Evolutionary conservation across 106 monocot genomes (phyloP).

Genomic region (Acorus calamus): DNA sequence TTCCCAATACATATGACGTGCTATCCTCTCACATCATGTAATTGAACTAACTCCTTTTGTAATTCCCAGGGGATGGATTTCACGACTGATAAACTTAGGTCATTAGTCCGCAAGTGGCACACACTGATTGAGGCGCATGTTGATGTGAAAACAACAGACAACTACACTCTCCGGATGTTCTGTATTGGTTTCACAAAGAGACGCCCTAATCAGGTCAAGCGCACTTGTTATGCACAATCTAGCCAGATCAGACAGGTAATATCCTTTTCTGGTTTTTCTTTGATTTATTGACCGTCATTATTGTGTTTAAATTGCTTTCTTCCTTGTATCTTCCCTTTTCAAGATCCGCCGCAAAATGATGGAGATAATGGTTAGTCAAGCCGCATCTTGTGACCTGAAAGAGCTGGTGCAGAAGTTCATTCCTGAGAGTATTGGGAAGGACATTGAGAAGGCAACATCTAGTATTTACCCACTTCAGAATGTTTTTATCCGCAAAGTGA

Average conservation of each 20-base stretch:
- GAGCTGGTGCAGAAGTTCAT: conserved; percentile 72
- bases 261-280: not conserved
- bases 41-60: not conserved
- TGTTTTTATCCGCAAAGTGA: conserved; percentile 81
- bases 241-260: conserved; percentile 82
- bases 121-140: conserved; percentile 85
- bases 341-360: conserved; percentile 85
- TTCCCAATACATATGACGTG: not conserved
- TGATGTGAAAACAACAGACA: conserved; percentile 95
- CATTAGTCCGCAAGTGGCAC: conserved; percentile 81
- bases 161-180: conserved; percentile 69
- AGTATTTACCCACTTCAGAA: conserved; percentile 75
- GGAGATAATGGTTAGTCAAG: conserved; percentile 76
- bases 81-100: conserved; percentile 83
- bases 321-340: not conserved
- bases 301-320: not conserved
- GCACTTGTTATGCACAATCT: conserved; percentile 79
- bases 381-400: conserved; percentile 60
- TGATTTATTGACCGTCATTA: too few relatives aligned
- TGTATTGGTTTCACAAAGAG: conserved; percentile 91
- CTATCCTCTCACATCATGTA: not conserved
- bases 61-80: conserved; percentile 69
- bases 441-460: conserved; percentile 72
- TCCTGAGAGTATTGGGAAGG: conserved; percentile 75
- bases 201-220: conserved; percentile 83